Conservation (phyloP, 2,329 filamentous ascomycete genomes). For the Trichoderma sp. region DNA sequence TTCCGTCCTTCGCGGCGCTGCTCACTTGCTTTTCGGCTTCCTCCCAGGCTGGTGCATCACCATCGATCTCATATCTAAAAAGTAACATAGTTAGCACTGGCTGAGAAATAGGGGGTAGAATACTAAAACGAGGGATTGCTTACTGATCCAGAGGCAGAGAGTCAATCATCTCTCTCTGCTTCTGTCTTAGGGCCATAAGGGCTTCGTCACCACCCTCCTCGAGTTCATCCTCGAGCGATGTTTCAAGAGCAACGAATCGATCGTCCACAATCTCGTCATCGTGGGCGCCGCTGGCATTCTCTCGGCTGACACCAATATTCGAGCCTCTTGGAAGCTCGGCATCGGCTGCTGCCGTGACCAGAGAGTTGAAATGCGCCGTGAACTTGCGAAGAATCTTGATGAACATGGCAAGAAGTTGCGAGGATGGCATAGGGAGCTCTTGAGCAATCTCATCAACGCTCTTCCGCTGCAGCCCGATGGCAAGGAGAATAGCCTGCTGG, state of each 20-base stretch:
- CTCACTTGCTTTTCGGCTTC: conserved; percentile 74
- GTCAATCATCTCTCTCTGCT: conserved; percentile 86
- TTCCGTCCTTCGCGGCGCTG: conserved; percentile 53
- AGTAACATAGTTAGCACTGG: not conserved
- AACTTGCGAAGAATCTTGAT: conserved; percentile 93
- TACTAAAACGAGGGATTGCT: conserved; percentile 21
- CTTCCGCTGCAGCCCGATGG: conserved; percentile 87
- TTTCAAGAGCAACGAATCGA: conserved; percentile 68
- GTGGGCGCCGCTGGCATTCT: conserved; percentile 61
- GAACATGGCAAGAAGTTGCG: conserved; percentile 92
- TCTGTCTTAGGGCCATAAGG: conserved; percentile 66
- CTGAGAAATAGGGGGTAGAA: not conserved
- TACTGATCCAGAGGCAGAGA: conserved; percentile 78
- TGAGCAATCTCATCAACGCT: conserved; percentile 75
- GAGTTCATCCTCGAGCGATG: conserved; percentile 75
- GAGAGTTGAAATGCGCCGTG: conserved; percentile 69
- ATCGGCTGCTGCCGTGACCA: conserved; percentile 73
- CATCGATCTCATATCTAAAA: conserved; percentile 63
- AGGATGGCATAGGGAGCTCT: conserved; percentile 70
- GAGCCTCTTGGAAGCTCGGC: conserved; percentile 61
- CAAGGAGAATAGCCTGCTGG: conserved; percentile 84
- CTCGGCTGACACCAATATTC: conserved; percentile 56
- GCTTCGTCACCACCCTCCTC: conserved; percentile 79
- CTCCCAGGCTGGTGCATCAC: conserved; percentile 60
- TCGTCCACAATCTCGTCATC: conserved; percentile 66